Conservation (phyloP, 2,329 filamentous ascomycete genomes). For the Sporothrix brasiliensis region DNA sequence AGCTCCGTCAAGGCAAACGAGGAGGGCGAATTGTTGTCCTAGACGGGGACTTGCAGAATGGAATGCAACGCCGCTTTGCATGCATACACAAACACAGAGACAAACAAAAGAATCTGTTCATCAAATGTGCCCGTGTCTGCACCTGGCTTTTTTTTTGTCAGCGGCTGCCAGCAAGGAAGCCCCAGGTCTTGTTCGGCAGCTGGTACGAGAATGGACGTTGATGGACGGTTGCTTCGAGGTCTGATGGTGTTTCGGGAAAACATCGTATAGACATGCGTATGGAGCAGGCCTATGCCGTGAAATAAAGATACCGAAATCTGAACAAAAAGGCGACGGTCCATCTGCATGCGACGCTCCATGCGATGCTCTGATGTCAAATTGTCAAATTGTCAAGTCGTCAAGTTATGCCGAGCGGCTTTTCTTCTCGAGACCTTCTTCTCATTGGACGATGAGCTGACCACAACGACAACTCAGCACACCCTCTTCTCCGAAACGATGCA, state of each 20-base stretch:
- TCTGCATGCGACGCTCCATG: neutral
- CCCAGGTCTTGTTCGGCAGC: neutral
- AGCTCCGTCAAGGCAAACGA: too few species aligned
- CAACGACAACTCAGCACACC: neutral
- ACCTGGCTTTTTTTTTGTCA: neutral
- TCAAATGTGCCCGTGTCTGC: too few species aligned
- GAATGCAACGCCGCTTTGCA: conserved; percentile 7
- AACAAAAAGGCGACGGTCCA: neutral
- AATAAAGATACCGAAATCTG: neutral
- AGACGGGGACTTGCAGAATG: conserved; percentile 8
- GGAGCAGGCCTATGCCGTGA: neutral
- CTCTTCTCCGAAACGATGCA: neutral
- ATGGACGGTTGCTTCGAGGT: neutral
- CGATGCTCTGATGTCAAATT: neutral
- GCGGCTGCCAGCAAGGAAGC: conserved; percentile 2
- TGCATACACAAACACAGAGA: neutral
- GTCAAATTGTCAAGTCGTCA: neutral
- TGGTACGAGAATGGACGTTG: neutral
- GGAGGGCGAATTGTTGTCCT: conserved; percentile 1
- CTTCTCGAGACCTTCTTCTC: neutral
- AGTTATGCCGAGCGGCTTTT: neutral
- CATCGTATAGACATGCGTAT: too few species aligned
- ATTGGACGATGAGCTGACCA: neutral
- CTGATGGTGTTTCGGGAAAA: neutral
- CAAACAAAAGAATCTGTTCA: neutral